These are phyloP conservation scores for Penicillium atrosanguineum DNA, from an alignment of 495 filamentous ascomycete species.

Conservation along the genomic window DNA sequence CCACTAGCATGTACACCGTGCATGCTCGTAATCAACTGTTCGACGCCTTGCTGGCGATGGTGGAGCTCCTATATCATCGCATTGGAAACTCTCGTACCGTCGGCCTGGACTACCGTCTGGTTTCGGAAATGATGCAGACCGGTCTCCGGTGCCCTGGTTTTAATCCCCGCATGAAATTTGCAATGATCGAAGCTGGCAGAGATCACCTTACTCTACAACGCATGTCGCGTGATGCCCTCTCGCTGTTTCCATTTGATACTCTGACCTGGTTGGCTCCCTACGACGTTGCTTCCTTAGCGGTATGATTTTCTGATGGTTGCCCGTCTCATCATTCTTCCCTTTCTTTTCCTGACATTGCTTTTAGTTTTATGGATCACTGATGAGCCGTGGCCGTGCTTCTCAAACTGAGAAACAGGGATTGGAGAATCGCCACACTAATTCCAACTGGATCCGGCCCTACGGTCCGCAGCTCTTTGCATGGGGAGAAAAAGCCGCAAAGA, in stretches of 20 bases:
- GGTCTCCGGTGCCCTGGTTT: slow-evolving; percentile 64
- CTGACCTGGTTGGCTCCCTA: slow-evolving; percentile 7
- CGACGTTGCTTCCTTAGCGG: background rate
- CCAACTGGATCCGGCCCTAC: background rate
- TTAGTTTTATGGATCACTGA: slow-evolving; percentile 10
- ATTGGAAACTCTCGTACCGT: slow-evolving; percentile 30
- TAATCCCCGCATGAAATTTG: slow-evolving; percentile 53
- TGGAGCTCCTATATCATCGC: slow-evolving; percentile 43
- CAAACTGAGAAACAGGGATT: background rate
- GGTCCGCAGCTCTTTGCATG: slow-evolving; percentile 10
- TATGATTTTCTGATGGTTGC: background rate
- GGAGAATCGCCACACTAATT: background rate
- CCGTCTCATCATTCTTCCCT: background rate
- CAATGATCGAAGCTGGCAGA: slow-evolving; percentile 22
- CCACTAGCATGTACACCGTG: slow-evolving; percentile 59
- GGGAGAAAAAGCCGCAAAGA: background rate
- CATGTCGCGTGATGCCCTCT: slow-evolving; percentile 14
- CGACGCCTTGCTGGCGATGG: slow-evolving; percentile 19
- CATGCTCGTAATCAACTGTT: slow-evolving; percentile 59
- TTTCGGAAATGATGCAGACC: slow-evolving; percentile 56
- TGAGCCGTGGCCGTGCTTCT: background rate
- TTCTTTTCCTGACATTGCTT: background rate
- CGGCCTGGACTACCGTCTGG: slow-evolving; percentile 52
- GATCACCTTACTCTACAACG: slow-evolving; percentile 9
- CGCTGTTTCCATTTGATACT: slow-evolving; percentile 22